Conservation (phyloP, 768 basidiomycete species). For the Lentinula boryana region DNA sequence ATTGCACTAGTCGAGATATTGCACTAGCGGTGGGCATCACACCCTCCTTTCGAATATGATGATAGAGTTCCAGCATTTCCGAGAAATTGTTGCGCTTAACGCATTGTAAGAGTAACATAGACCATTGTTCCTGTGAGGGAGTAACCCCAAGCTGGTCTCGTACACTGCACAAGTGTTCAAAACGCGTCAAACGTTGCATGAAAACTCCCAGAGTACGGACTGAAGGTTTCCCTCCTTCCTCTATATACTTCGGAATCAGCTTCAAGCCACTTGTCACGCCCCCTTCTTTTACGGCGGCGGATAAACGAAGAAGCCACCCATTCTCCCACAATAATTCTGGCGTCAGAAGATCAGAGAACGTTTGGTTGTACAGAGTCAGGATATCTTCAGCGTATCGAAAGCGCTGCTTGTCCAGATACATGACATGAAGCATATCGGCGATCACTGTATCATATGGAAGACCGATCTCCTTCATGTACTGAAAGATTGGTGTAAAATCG, state of each 20-base stretch:
- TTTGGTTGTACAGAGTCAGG: constrained; percentile 27
- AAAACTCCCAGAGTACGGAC: constrained; percentile 2
- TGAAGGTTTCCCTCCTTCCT: constrained; percentile 24
- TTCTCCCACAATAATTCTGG: constrained; percentile 11
- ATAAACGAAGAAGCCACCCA: constrained; percentile 3
- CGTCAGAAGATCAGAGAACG: constrained; percentile 15
- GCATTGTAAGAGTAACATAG: constrained; percentile 46
- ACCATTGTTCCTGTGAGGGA: constrained; percentile 44
- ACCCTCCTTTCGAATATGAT: constrained; percentile 34
- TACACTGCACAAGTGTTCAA: neutral
- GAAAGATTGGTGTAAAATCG: constrained; percentile 35
- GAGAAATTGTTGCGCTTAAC: neutral
- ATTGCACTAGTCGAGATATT: constrained; percentile 33
- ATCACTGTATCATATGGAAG: constrained; percentile 39
- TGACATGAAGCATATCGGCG: constrained; percentile 32
- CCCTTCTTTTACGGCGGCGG: neutral
- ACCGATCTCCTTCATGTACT: constrained; percentile 38
- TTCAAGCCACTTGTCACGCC: constrained; percentile 4
- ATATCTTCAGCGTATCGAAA: constrained; percentile 30
- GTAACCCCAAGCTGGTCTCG: constrained; percentile 25
- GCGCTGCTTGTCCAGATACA: constrained; percentile 35
- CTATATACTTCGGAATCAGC: constrained; percentile 25
- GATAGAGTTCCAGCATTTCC: constrained; percentile 46
- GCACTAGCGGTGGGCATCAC: constrained; percentile 44
- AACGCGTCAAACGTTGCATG: neutral